These are phyloP conservation scores for Schwanniomyces pseudopolymorphus DNA, from an alignment of 805 yeast genomes.

Conservation along the genomic window DNA sequence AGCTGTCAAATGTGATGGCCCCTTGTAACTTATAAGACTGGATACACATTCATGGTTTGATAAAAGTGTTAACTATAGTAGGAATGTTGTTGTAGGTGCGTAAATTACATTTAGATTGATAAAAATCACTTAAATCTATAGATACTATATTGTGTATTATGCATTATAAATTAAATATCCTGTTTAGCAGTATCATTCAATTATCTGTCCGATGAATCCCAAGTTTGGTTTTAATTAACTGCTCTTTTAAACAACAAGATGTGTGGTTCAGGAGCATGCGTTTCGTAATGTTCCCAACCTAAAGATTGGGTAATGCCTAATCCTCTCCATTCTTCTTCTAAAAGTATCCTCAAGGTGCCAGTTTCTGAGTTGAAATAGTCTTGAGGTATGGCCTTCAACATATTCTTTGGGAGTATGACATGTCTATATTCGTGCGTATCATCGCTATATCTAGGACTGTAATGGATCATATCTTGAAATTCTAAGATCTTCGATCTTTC, in stretches of 20 bases:
- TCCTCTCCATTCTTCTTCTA: slow-evolving; percentile 99
- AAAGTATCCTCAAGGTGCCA: slow-evolving; percentile 84
- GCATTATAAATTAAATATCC: background rate
- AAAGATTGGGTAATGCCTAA: slow-evolving; percentile 94
- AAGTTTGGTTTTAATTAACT: slow-evolving; percentile 48
- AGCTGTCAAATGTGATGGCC: too few species aligned
- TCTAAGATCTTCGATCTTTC: slow-evolving; percentile 87
- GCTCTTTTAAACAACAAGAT: slow-evolving; percentile 79
- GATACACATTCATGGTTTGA: too few species aligned
- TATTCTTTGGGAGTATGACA: slow-evolving; percentile 93
- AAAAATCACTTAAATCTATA: too few species aligned
- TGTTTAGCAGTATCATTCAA: background rate
- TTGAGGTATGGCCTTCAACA: slow-evolving; percentile 90
- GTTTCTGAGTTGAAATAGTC: slow-evolving; percentile 93
- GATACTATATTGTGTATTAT: background rate
- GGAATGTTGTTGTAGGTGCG: too few species aligned
- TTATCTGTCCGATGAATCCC: background rate
- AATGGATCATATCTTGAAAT: slow-evolving; percentile 91
- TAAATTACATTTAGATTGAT: too few species aligned
- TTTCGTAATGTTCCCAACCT: slow-evolving; percentile 98
- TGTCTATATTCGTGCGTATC: slow-evolving; percentile 93
- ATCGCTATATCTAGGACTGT: slow-evolving; percentile 90
- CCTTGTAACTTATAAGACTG: too few species aligned
- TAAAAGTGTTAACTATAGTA: too few species aligned
- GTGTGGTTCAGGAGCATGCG: slow-evolving; percentile 98